These are phyloP conservation scores for Colletotrichum eleusines DNA, from an alignment of 2,329 filamentous ascomycete species.

Conservation along the genomic window DNA sequence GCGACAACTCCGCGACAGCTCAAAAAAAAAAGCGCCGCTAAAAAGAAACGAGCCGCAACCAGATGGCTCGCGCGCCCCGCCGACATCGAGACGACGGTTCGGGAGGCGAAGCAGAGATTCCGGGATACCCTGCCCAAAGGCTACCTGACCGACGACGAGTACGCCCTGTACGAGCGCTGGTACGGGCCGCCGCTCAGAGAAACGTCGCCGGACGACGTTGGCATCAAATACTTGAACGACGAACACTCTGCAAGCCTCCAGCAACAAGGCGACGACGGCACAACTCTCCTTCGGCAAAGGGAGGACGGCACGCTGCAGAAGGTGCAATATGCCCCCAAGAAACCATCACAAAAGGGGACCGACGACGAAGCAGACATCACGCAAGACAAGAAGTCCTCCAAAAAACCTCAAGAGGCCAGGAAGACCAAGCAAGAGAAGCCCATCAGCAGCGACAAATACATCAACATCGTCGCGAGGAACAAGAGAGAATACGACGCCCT, in stretches of 20 bases:
- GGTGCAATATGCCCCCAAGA: conserved; percentile 59
- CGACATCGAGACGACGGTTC: conserved; percentile 73
- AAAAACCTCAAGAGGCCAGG: conserved; percentile 47
- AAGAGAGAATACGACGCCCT: conserved; percentile 68
- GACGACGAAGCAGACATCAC: not conserved
- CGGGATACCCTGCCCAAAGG: conserved; percentile 81
- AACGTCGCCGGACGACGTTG: conserved; percentile 71
- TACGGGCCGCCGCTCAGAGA: conserved; percentile 81
- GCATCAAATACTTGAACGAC: conserved; percentile 52
- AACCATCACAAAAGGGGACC: not conserved
- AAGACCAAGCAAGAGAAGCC: conserved; percentile 56
- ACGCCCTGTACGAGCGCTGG: conserved; percentile 80
- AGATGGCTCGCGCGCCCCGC: conserved; percentile 34
- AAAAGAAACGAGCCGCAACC: conserved; percentile 37
- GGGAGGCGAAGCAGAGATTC: conserved; percentile 79
- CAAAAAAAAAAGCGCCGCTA: not conserved
- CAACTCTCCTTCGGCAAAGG: conserved; percentile 65
- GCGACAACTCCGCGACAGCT: conserved; percentile 8
- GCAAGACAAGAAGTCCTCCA: conserved; percentile 2
- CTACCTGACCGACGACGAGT: conserved; percentile 77
- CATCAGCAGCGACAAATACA: conserved; percentile 56
- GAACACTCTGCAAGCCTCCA: not conserved
- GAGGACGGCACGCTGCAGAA: conserved; percentile 72
- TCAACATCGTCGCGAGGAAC: conserved; percentile 63
- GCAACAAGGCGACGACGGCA: conserved; percentile 32